These are phyloP conservation scores for Nakataea oryzae DNA, from an alignment of 2,329 filamentous ascomycete species.

Conservation along the genomic window DNA sequence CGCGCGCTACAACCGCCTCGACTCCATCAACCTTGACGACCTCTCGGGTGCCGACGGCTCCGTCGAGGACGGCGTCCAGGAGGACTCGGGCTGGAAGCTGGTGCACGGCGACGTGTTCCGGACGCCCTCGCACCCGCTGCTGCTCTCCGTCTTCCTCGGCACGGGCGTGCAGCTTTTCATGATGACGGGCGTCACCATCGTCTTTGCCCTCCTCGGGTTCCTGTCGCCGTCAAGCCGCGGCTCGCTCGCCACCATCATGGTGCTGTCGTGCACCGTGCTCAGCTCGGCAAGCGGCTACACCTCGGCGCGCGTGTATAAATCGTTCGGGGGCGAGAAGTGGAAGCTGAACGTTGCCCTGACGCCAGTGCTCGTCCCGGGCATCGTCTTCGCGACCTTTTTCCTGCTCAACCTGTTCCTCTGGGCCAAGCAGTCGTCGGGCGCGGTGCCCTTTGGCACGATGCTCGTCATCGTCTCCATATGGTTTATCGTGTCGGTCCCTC, in stretches of 20 bases:
- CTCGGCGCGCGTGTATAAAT: conserved; percentile 87
- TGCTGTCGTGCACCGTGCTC: conserved; percentile 86
- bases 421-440: conserved; percentile 84
- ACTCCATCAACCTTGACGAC: conserved; percentile 84
- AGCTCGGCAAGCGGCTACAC: conserved; percentile 88
- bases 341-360: conserved; percentile 88
- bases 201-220: conserved; percentile 87
- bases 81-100: conserved; percentile 97
- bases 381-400: conserved; percentile 86
- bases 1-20: conserved; percentile 88
- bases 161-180: conserved; percentile 95
- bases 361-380: conserved; percentile 71
- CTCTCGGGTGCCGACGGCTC: conserved; percentile 51
- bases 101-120: conserved; percentile 98
- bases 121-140: conserved; percentile 68
- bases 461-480: conserved; percentile 85
- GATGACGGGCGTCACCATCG: conserved; percentile 92
- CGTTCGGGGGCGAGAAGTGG: conserved; percentile 86
- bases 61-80: conserved; percentile 84
- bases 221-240: conserved; percentile 93
- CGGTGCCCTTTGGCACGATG: conserved; percentile 96
- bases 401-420: conserved; percentile 92
- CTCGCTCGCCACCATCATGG: conserved; percentile 84
- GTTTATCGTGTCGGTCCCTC: conserved; percentile 91
- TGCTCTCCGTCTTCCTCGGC: conserved; percentile 80